Conservation (phyloP, 2,329 filamentous ascomycete species). For the Onygenales sp. region DNA sequence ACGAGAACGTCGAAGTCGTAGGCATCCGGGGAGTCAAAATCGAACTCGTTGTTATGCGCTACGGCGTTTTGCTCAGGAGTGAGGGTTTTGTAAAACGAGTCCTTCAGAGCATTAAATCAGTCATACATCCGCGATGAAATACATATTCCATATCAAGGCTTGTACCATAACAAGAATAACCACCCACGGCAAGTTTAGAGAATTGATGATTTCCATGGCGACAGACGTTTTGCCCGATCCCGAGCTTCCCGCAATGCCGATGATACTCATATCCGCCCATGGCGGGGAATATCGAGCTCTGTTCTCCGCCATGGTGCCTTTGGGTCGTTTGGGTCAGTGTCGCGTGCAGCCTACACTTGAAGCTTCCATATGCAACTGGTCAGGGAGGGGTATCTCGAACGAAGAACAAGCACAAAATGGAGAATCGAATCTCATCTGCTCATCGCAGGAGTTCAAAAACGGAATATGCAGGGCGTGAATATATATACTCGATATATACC, state of each 20-base stretch:
- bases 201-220: constrained; percentile 80
- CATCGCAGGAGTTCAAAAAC: too few species aligned
- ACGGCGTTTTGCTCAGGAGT: constrained; percentile 65
- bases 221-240: constrained; percentile 93
- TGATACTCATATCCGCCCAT: constrained; percentile 94
- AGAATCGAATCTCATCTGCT: too few species aligned
- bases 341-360: too few species aligned
- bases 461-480: too few species aligned
- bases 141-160: neutral
- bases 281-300: constrained; percentile 75
- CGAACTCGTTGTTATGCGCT: constrained; percentile 85
- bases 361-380: too few species aligned
- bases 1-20: constrained; percentile 91
- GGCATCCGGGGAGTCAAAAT: constrained; percentile 89
- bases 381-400: too few species aligned
- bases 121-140: constrained; percentile 10
- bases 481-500: too few species aligned
- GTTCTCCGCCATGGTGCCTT: neutral
- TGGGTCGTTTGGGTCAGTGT: neutral
- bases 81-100: constrained; percentile 94
- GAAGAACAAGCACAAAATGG: too few species aligned
- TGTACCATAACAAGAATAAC: constrained; percentile 90
- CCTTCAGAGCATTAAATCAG: constrained; percentile 42
- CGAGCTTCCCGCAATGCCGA: constrained; percentile 89
- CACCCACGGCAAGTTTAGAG: constrained; percentile 91